These are phyloP conservation scores for Exobasidium rhododendri DNA, from an alignment of 1,284 basidiomycete species.

Conservation along the genomic window DNA sequence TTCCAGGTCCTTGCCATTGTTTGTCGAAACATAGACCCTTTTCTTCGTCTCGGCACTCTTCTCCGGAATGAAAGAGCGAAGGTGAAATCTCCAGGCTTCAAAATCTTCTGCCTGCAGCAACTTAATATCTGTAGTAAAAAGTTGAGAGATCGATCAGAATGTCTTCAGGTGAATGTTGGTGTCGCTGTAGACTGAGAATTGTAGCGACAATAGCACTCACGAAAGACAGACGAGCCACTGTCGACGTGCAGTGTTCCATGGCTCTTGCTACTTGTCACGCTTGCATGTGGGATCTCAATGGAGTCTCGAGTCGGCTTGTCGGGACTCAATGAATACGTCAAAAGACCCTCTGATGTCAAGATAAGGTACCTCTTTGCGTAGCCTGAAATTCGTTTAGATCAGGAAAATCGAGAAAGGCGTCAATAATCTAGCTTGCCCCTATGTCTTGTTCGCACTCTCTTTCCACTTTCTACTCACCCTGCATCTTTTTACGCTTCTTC, in stretches of 20 bases:
- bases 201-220: conserved; percentile 1
- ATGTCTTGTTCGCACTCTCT: no score
- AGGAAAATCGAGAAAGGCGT: no score
- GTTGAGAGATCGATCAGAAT: no score
- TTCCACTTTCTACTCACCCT: no score
- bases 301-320: conserved; percentile 46
- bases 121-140: conserved; percentile 35
- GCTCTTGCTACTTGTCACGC: conserved; percentile 45
- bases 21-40: conserved; percentile 27
- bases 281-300: conserved; percentile 52
- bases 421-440: no score
- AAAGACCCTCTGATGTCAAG: conserved; percentile 44
- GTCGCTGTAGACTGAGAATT: background rate
- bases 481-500: conserved; percentile 55
- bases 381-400: no score
- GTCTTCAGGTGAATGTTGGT: conserved; percentile 4
- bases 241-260: conserved; percentile 53
- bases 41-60: conserved; percentile 23
- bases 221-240: conserved; percentile 49
- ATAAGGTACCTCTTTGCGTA: conserved; percentile 53
- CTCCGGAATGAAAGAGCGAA: conserved; percentile 47
- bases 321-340: conserved; percentile 44
- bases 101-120: conserved; percentile 48
- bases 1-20: conserved; percentile 36
- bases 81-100: conserved; percentile 41